Conservation (phyloP, 495 filamentous ascomycete species). For the Trichoderma erinaceum region DNA sequence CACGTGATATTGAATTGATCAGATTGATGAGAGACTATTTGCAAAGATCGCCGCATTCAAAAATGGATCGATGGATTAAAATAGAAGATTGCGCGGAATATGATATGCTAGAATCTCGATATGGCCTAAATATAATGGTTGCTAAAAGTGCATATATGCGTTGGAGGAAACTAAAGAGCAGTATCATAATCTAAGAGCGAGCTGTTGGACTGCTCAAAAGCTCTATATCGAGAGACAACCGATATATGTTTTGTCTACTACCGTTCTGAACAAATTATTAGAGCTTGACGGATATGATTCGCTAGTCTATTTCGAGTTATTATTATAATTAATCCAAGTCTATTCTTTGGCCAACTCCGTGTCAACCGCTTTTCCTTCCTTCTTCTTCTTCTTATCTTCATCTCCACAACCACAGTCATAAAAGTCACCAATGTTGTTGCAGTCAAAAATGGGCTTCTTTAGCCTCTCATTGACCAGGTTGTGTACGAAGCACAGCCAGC, state of each 20-base stretch:
- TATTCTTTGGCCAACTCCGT: not conserved
- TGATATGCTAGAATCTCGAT: not conserved
- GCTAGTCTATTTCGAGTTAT: not conserved
- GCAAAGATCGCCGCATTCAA: not conserved
- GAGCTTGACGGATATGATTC: too few species aligned
- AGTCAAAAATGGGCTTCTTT: constrained; percentile 78
- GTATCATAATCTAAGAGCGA: too few species aligned
- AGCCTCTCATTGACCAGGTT: constrained; percentile 90
- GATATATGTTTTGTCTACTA: too few species aligned
- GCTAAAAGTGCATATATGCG: too few species aligned
- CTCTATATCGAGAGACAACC: too few species aligned
- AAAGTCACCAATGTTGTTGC: constrained; percentile 78
- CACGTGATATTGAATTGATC: not conserved
- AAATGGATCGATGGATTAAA: not conserved
- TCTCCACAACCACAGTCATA: constrained; percentile 96
- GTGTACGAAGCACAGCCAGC: constrained; percentile 92
- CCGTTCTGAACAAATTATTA: too few species aligned
- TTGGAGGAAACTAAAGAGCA: too few species aligned
- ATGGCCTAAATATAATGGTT: too few species aligned
- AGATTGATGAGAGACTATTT: not conserved
- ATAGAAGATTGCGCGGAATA: not conserved
- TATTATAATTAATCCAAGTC: not conserved
- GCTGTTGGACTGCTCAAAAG: too few species aligned
- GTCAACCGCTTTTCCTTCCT: constrained; percentile 21
- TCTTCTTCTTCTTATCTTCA: constrained; percentile 45